Evolutionary conservation across 2,329 filamentous ascomycete genomes (phyloP), one percentile per base, ranked within the genome.

Genomic region (Aspergillus ustus): DNA sequence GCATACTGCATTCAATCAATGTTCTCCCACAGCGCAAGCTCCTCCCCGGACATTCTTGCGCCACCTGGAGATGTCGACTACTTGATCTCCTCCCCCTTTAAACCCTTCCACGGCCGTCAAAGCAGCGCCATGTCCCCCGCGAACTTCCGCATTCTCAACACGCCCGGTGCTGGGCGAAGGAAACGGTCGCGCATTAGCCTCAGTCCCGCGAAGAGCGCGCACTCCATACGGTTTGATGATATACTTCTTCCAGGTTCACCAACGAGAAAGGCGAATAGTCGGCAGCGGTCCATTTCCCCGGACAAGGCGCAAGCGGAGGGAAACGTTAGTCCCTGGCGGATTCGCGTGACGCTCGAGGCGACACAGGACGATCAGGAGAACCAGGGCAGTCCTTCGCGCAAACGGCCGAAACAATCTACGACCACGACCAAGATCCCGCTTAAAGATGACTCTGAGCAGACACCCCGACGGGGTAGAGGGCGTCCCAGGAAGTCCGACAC

Each of bases 291-390:
- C 5, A 56, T 74, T 37, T 80, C 78, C 15, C 78, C 77, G 13
- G 72, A 75, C n/a, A 80, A 78, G 50, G 60, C 69, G 2, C 71
- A 72, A 48, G 67, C 71, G 11, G 77, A 78, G 8, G 75, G 73
- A 7, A 79, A 79, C 69, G 68, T 78, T 15, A 82, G 79, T 65
- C 80, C 80, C 29, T 82, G 80, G 80, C 77, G 79, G 59, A 81
- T 82, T 60, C 74, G 78, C 49, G 79, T 82, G 25, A 82, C 80
- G 0, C 75, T 82, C 40, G 79, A 82, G 68, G 80, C 80, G 20
- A 80, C 79, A 48, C 78, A 82, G 56, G 78, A 80, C 43, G 77
- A 66, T 15, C 44, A 72, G 40, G 66, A 72, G 44, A 71, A 75
- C 51, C 64, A 70, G 48, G 70, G 60, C 20, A 71, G 69, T 49